Conservation (phyloP, 129 eudicot genomes). For the Saposhnikovia divaricata region DNA sequence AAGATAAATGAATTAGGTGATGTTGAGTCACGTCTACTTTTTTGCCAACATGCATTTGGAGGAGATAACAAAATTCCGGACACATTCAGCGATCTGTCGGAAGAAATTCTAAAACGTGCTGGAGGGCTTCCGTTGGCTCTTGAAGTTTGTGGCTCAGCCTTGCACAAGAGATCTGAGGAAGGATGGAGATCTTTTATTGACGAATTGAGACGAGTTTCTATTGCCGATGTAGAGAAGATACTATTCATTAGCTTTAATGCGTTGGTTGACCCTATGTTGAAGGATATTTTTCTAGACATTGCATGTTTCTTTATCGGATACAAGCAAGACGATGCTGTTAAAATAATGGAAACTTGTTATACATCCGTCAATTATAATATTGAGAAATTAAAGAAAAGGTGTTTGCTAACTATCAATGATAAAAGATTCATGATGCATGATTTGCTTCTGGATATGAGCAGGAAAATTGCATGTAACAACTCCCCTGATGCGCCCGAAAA, state of each 20-base stretch:
- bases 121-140: slow-evolving; percentile 23
- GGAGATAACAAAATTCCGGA: not conserved
- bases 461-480: not conserved
- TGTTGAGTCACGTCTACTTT: slow-evolving; percentile 10
- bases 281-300: slow-evolving; percentile 12
- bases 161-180: not conserved
- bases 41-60: slow-evolving; percentile 12
- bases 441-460: no score
- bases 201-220: no score
- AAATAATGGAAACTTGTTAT: slow-evolving; percentile 2
- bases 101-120: not conserved
- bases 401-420: no score
- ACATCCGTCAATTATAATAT: no score
- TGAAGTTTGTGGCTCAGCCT: slow-evolving; percentile 15
- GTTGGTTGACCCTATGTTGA: not conserved
- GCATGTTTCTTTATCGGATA: slow-evolving; percentile 24
- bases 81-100: no score
- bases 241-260: slow-evolving; percentile 20
- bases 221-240: not conserved
- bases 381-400: no score
- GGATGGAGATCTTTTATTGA: not conserved
- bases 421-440: no score
- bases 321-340: slow-evolving; percentile 3
- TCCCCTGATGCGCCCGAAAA: not conserved
- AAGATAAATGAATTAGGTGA: not conserved